Base-by-base conservation (phyloP, 2,329 filamentous ascomycete genomes). In the Aureobasidium subglaciale region DNA sequence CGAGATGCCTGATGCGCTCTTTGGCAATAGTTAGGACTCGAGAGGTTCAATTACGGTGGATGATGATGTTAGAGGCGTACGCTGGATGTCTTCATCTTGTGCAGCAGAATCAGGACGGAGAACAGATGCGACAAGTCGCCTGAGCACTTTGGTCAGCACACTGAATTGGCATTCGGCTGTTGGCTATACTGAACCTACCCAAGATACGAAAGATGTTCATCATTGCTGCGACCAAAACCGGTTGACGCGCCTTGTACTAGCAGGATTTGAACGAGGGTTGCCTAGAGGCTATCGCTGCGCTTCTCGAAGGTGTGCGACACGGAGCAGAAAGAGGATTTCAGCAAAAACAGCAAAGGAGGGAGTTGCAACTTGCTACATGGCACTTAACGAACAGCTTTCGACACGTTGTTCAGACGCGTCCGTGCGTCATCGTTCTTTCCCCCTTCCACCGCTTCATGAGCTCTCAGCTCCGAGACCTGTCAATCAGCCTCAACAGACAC, bases 1-100 rank as follows among this genome's bases (percentile, higher is more conserved):
- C 15, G 93, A 99, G 73, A 99, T 92, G 65, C 93, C 93, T 38
- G 92, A 86, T 71, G 91, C 96, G 78, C 91, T 96, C 92, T 96
- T 69, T n/a, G 18, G 22, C 20, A 3, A 20, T 15, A 15, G 30
- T 57, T 11, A 46, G 37, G 6, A 35, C 13, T 18, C 16, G 37
- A 22, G 5, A 11, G 22, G 7, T 38, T 30, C 25, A 5, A 8
- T 8, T 27, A 30, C 22, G 16, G 24, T 32, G n/a, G 48, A 27
- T 13, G n/a, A 3, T 29, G 24, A 5, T n/a, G n/a, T n/a, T 25
- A 20, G 20, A 18, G n/a, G 72, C 84, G 59, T 78, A 96, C 92
- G 70, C 89, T 95, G 42, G 93, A 85, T 56, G 71, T 73, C 65
- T 86, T 85, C 90, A 99, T 99, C 80, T 99, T 99, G 71, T 95